Base-by-base conservation (phyloP, 2,329 filamentous ascomycete genomes). In the Lasiodiplodia hormozganensis region DNA sequence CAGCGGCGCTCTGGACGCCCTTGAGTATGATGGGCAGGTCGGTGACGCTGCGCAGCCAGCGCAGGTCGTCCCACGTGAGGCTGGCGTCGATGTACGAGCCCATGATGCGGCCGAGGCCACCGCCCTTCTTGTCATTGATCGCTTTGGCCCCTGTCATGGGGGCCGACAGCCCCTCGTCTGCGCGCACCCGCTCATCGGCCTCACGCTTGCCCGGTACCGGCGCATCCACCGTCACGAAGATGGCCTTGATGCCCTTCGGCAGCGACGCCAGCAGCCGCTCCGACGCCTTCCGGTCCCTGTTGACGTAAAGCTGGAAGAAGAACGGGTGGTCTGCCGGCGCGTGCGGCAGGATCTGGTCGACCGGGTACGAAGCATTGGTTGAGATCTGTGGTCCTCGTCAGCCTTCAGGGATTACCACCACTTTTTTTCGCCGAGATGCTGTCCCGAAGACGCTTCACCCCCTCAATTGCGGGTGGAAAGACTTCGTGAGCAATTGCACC, bases 221-320 rank as follows among this genome's bases (percentile, higher is more conserved):
- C 0, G 84, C 82, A 74, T 90, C 88, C 4, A 88, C 83, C 0
- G 88, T 90, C 4, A 90, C 78, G 69, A 89, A 86, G 14, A 90
- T 78, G 5, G 83, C 86, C 68, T 83, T 82, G 14, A 85, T 81
- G 1, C 85, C 85, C 1, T 82, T 74, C 4, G 74, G 76, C 1
- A 85, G 85, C 23, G 82, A 76, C 12, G 73, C 76, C 2, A 90
- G 75, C 0, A 89, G 76, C 2, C 76, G 75, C 71, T 84, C 84
- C 14, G 85, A 85, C 68, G 86, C 85, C 10, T 74, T 67, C 0
- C 86, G 81, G 70, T 88, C 81, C 72, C 85, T 85, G 76, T 89
- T 85, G 62, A 89, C 86, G 72, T 90, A 90, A 6, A 90, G 80
- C 74, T 90, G 88, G 73, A 89, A 88, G 80, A 88, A 87, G 67